Percentiles rank a stretch among this genome's conserved stretches.
Evolutionary conservation across 2,329 filamentous ascomycete species (phyloP).

Genomic region (Fonsecaea monophora): DNA sequence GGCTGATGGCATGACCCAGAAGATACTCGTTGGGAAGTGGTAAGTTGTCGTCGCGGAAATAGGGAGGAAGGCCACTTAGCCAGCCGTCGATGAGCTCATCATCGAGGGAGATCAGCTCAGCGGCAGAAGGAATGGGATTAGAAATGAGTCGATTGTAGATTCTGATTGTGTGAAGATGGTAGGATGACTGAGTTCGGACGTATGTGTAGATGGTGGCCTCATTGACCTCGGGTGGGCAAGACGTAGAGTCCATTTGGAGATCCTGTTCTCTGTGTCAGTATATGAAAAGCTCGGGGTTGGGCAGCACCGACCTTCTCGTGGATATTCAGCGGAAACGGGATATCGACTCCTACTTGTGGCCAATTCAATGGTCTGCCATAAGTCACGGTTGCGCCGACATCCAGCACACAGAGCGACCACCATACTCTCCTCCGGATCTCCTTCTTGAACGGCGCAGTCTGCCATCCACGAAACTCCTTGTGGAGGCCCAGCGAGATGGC

Average conservation of each 20-base stretch:
- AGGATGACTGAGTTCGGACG: constrained; percentile 51
- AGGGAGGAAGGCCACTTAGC: constrained; percentile 51
- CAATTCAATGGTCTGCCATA: constrained; percentile 58
- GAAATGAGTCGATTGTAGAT: constrained; percentile 56
- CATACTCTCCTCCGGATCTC: constrained; percentile 54
- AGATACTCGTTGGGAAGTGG: constrained; percentile 48
- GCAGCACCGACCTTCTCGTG: constrained; percentile 31
- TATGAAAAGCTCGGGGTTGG: background rate
- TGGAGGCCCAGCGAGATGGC: constrained; percentile 59
- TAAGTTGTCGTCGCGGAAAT: constrained; percentile 47
- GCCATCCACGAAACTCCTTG: constrained; percentile 58
- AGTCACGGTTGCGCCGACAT: constrained; percentile 60
- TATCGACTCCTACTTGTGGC: constrained; percentile 48
- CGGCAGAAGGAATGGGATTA: constrained; percentile 49
- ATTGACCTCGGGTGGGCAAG: constrained; percentile 47
- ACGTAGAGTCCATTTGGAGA: constrained; percentile 45
- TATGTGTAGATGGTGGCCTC: constrained; percentile 53
- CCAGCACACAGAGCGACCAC: constrained; percentile 65
- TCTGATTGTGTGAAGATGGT: constrained; percentile 53
- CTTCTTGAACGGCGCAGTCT: constrained; percentile 52
- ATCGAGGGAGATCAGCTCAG: constrained; percentile 51
- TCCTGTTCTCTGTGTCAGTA: constrained; percentile 33
- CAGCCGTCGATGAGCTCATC: constrained; percentile 52
- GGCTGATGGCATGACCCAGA: constrained; percentile 48
- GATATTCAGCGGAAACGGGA: constrained; percentile 34